phyloP scores from a whole-genome alignment of 2,329 filamentous ascomycete genomes.

The Pestalotiopsis sp. region DNA sequence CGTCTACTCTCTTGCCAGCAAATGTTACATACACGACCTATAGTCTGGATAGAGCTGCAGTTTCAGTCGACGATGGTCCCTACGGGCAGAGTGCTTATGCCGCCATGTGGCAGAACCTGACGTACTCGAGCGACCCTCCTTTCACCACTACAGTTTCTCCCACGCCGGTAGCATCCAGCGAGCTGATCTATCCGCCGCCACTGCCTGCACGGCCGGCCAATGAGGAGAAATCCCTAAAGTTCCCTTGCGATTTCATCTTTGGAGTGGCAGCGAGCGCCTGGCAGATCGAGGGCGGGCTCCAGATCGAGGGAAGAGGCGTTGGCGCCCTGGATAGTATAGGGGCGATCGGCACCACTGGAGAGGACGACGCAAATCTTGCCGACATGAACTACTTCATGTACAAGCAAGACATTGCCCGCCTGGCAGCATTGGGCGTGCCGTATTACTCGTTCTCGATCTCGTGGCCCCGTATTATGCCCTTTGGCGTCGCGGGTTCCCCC shows the following conservation, averaged over 20 bases:
- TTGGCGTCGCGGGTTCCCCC: constrained; percentile 49
- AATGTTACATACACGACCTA: constrained; percentile 10
- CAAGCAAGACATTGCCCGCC: constrained; percentile 57
- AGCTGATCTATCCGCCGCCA: constrained; percentile 58
- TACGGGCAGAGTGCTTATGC: constrained; percentile 13
- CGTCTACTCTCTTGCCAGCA: constrained; percentile 1
- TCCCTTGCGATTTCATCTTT: constrained; percentile 49
- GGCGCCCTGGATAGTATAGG: constrained; percentile 44
- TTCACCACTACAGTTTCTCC: constrained; percentile 53
- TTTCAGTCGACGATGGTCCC: background rate
- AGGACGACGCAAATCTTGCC: constrained; percentile 37
- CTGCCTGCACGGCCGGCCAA: constrained; percentile 40
- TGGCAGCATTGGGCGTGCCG: constrained; percentile 52
- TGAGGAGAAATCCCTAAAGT: constrained; percentile 49
- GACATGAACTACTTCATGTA: constrained; percentile 58
- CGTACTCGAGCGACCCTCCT: constrained; percentile 12
- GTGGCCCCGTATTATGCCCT: constrained; percentile 56
- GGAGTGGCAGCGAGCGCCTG: constrained; percentile 51
- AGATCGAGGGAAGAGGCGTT: constrained; percentile 45
- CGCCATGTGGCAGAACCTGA: constrained; percentile 6
- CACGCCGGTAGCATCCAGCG: constrained; percentile 54
- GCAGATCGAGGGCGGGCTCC: constrained; percentile 48
- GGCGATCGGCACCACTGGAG: constrained; percentile 16
- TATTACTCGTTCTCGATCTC: constrained; percentile 56
- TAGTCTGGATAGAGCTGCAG: constrained; percentile 2